Base-by-base conservation (phyloP, 352 stramenopile genomes). In the Phytophthora sojae region DNA sequence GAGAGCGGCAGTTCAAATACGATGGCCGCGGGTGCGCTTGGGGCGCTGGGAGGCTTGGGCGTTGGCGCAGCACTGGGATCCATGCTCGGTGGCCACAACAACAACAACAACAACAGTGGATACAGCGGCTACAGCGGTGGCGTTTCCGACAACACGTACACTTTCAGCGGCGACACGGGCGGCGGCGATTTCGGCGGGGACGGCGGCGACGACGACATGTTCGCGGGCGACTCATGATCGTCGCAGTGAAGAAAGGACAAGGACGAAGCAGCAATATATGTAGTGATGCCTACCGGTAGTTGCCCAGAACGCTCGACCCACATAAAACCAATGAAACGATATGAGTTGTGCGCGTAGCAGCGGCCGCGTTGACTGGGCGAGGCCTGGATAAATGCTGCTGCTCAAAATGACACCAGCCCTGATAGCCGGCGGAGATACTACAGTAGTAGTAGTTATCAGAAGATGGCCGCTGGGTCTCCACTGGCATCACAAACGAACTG, bases 161-260 rank as follows among this genome's bases (percentile, higher is more conserved):
- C 86, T 11, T 91, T 90, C 58, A 83, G 70, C 11, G 85, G 85
- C 39, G 85, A 93, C 54, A 84, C 81, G 26, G 82, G 84, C 14
- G 68, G 67, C 17, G 68, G 67, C 6, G 70, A 77, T 61, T 80
- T 74, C 49, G 63, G 63, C 11, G 70, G 59, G 42, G 73, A 85
- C 58, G 71, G 63, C 14, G 82, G 68, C 37, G 72, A 72, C 30
- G 81, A 69, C 26, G 77, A 60, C 44, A 82, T 79, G 15, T 89
- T 89, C 58, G 76, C 69, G 6, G 82, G 82, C n/a, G 82, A 89
- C 39, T 88, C 82, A 57, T 89, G 57, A 79, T 53, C 37, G 17
- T 32, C 29, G 29, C 29, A 62, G 35, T 21, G 39, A 45, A 52
- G 37, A 61, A 19, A 57, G 55, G 35, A 61, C n/a, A 29, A 32